A percentile compares a stretch with the other conserved stretches of the same genome.
These are phyloP conservation scores for Boletus sensibilis DNA, from an alignment of 768 basidiomycete genomes.

Conservation along the genomic window DNA sequence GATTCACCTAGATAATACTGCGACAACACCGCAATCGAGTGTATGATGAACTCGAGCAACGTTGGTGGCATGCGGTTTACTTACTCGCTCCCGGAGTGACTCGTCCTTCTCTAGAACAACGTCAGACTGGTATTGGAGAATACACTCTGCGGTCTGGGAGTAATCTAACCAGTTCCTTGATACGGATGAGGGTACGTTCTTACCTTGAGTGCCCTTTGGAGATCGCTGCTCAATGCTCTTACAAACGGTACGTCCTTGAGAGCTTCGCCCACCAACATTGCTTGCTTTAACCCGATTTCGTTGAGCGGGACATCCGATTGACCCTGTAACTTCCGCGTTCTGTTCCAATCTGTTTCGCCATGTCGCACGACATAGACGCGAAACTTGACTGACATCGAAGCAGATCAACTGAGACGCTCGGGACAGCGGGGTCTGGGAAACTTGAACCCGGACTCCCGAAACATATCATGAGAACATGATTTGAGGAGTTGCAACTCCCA, in stretches of 20 bases:
- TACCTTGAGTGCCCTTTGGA: conserved; percentile 62
- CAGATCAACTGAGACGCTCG: background rate
- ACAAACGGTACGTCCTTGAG: conserved; percentile 54
- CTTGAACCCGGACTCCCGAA: background rate
- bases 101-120: background rate
- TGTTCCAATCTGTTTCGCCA: conserved; percentile 70
- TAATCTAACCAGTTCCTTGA: background rate
- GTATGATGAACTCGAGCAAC: background rate
- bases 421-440: background rate
- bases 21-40: background rate
- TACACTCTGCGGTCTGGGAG: background rate
- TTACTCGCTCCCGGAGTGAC: conserved; percentile 1
- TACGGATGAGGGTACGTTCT: background rate
- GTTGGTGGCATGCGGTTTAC: background rate
- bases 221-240: conserved; percentile 60
- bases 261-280: conserved; percentile 41
- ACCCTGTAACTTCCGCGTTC: conserved; percentile 62
- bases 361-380: conserved; percentile 66
- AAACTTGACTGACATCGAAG: conserved; percentile 30
- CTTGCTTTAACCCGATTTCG: conserved; percentile 54
- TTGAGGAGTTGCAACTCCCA: background rate
- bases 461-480: background rate
- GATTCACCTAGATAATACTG: background rate
- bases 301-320: conserved; percentile 67
- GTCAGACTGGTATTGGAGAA: background rate